phyloP scores from a whole-genome alignment of 1,139 yeast species.

The Hansenula sp. region DNA sequence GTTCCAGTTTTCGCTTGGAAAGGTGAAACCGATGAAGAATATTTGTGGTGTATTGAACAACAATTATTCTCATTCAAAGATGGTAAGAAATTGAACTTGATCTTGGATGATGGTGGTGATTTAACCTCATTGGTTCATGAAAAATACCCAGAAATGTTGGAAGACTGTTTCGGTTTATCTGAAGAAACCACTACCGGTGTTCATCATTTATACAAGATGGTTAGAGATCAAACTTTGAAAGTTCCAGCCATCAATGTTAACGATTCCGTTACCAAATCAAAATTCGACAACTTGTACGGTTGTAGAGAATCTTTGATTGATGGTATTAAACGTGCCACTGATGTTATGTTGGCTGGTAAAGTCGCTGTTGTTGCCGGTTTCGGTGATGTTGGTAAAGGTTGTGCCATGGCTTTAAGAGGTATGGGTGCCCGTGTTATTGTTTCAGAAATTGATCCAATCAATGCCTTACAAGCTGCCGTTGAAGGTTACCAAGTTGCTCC shows the following conservation, averaged over 20 bases:
- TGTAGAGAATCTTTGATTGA: slow-evolving; percentile 98
- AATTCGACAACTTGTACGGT: slow-evolving; percentile 99
- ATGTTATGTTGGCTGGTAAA: slow-evolving; percentile 99
- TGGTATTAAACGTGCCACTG: slow-evolving; percentile 99
- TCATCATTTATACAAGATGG: slow-evolving; percentile 97
- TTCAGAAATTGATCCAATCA: slow-evolving; percentile 98
- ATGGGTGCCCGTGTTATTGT: slow-evolving; percentile 99
- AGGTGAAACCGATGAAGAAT: slow-evolving; percentile 99
- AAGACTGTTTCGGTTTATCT: slow-evolving; percentile 92
- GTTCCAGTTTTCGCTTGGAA: slow-evolving; percentile 99
- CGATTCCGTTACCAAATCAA: slow-evolving; percentile 99
- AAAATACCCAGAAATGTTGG: slow-evolving; percentile 97
- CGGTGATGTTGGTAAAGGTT: slow-evolving; percentile 99
- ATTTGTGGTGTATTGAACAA: slow-evolving; percentile 99
- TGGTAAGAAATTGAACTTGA: slow-evolving; percentile 91
- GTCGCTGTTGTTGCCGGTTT: slow-evolving; percentile 99
- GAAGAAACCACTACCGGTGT: slow-evolving; percentile 99
- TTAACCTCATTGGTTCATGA: slow-evolving; percentile 96
- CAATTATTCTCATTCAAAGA: slow-evolving; percentile 98
- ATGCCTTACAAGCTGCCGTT: slow-evolving; percentile 99
- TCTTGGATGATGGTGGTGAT: slow-evolving; percentile 99
- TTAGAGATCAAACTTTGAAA: slow-evolving; percentile 85
- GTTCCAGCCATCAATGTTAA: slow-evolving; percentile 99
- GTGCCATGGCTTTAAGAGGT: slow-evolving; percentile 98
- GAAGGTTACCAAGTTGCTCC: slow-evolving; percentile 98